These are phyloP conservation scores for Artemisia argyi DNA, from an alignment of 129 eudicot species.

Conservation along the genomic window DNA sequence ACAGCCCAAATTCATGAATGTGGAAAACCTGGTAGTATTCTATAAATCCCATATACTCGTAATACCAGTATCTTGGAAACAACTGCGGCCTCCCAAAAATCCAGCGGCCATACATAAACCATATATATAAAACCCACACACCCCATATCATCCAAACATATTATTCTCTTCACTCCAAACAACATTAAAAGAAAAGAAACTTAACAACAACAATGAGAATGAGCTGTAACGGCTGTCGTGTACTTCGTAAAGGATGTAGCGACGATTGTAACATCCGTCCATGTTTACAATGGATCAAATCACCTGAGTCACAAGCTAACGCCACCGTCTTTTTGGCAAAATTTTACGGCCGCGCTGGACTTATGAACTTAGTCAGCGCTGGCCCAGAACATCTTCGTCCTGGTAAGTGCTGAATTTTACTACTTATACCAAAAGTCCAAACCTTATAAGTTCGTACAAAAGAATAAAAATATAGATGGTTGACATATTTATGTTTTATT, in stretches of 20 bases:
- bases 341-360: conserved; percentile 96
- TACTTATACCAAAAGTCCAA: background rate
- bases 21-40: conserved; percentile 65
- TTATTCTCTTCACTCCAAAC: background rate
- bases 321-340: conserved; percentile 91
- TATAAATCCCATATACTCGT: conserved; percentile 8
- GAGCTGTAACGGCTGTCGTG: conserved; percentile 94
- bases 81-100: conserved; percentile 51
- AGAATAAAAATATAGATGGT: too few species aligned
- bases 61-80: conserved; percentile 42
- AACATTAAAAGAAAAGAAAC: background rate
- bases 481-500: background rate
- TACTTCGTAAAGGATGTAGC: conserved; percentile 79
- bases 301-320: conserved; percentile 74
- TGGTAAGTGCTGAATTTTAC: conserved; percentile 36
- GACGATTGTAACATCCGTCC: conserved; percentile 78
- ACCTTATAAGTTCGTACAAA: too few species aligned
- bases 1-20: conserved; percentile 33
- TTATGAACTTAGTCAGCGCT: conserved; percentile 74
- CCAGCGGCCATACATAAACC: conserved; percentile 36
- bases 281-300: conserved; percentile 77
- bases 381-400: conserved; percentile 82
- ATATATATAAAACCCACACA: background rate
- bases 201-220: conserved; percentile 58
- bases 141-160: conserved; percentile 5